Evolutionary conservation across 352 stramenopile species (phyloP).

Genomic region (Halophytophthora batemanensis): DNA sequence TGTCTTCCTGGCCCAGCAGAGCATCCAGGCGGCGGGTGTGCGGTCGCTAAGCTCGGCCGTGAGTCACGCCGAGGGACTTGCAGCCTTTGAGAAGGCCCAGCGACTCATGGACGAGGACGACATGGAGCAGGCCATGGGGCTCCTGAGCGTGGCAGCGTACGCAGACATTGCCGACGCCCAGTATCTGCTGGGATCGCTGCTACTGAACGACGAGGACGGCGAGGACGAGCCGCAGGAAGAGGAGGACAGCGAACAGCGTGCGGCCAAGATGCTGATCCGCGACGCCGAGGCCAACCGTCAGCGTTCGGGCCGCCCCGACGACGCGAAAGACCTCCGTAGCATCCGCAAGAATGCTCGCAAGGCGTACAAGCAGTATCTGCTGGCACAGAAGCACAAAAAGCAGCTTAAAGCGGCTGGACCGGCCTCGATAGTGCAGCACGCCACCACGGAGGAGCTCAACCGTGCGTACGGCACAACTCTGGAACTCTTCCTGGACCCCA

Average conservation of each 20-base stretch:
- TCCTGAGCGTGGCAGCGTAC: constrained; percentile 54
- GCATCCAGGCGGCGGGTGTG: neutral
- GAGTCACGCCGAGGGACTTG: constrained; percentile 28
- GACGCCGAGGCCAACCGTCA: constrained; percentile 76
- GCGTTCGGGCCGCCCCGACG: constrained; percentile 32
- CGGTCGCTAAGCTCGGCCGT: constrained; percentile 23
- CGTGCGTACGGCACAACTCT: constrained; percentile 71
- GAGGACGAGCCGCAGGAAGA: constrained; percentile 33
- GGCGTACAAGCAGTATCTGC: constrained; percentile 73
- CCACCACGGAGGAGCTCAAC: constrained; percentile 55
- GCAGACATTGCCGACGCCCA: constrained; percentile 69
- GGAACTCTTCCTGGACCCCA: constrained; percentile 64
- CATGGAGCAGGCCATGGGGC: constrained; percentile 54
- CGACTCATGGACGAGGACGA: constrained; percentile 55
- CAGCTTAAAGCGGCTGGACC: constrained; percentile 11
- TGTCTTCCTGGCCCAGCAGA: constrained; percentile 1
- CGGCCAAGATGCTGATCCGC: constrained; percentile 41
- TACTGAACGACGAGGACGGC: constrained; percentile 48
- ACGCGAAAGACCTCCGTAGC: constrained; percentile 60
- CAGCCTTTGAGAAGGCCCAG: constrained; percentile 61
- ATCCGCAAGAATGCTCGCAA: constrained; percentile 78
- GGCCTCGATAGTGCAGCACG: constrained; percentile 48
- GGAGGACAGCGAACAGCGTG: constrained; percentile 18
- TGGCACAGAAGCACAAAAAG: constrained; percentile 42
- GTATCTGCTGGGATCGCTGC: constrained; percentile 65